Base-by-base conservation (phyloP, 257 asterid species). In the Avicennia marina region DNA sequence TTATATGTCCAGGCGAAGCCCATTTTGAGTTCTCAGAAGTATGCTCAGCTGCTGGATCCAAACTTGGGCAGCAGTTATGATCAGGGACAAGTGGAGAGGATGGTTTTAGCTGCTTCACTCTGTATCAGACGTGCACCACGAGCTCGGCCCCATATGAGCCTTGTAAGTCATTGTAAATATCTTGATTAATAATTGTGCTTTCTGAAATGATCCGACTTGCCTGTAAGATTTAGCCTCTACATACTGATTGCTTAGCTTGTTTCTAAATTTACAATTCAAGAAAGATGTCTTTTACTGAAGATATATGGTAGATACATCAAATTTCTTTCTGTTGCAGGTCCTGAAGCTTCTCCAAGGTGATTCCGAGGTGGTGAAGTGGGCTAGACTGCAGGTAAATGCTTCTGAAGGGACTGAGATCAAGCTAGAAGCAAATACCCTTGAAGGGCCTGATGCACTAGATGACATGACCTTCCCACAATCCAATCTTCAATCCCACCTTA, bases 111-210 rank as follows among this genome's bases (percentile, higher is more conserved):
- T 58, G 90, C 99, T 58, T 78, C 87, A 26, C 94, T 93, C 62
- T 89, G 99, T 39, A 80, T 84, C 50, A 75, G 96, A 53, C 96
- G 94, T 19, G 81, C 94, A 49, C 87, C 97, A 16, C 78, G 87
- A 67, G 95, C 95, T 69, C 82, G 98, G 27, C 98, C 98, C 26
- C 90, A 89, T 29, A 89, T 84, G 89, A 80, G 83, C 73, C 74
- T 72, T 20, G 99, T 93, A 77, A 80, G 93, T n/a, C n/a, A n/a
- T n/a, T n/a, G n/a, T n/a, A n/a, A n/a, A n/a, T n/a, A n/a, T n/a
- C n/a, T n/a, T n/a, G n/a, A n/a, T n/a, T n/a, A n/a, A n/a, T n/a
- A n/a, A n/a, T n/a, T n/a, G n/a, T n/a, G n/a, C n/a, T n/a, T n/a
- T n/a, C n/a, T n/a, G n/a, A n/a, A n/a, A n/a, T n/a, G n/a, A n/a